These are phyloP conservation scores for Diaporthe citriasiana DNA, from an alignment of 2,329 filamentous ascomycete genomes.

Conservation along the genomic window DNA sequence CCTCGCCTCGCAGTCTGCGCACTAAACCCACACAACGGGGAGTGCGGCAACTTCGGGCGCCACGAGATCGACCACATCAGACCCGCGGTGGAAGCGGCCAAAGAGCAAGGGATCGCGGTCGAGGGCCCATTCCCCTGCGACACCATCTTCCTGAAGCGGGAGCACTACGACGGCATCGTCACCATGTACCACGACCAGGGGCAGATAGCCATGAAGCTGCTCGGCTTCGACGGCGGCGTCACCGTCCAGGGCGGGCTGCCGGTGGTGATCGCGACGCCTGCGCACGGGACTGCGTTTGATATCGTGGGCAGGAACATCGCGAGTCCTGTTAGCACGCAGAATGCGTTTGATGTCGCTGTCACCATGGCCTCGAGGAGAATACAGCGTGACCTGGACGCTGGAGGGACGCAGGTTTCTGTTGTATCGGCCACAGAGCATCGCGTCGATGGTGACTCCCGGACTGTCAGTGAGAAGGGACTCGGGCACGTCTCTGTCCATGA, in stretches of 20 bases:
- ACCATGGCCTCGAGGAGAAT: conserved; percentile 48
- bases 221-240: conserved; percentile 53
- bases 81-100: conserved; percentile 49
- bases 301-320: conserved; percentile 51
- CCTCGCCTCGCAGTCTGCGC: conserved; percentile 53
- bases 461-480: not conserved
- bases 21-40: conserved; percentile 53
- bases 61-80: conserved; percentile 52
- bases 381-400: not conserved
- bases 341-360: conserved; percentile 49
- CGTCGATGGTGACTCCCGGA: not conserved
- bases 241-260: conserved; percentile 53
- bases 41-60: conserved; percentile 51
- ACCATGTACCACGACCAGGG: conserved; percentile 56
- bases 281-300: conserved; percentile 51
- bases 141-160: conserved; percentile 52
- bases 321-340: conserved; percentile 49
- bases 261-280: conserved; percentile 50
- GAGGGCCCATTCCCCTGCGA: conserved; percentile 52
- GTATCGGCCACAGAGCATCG: not conserved
- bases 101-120: conserved; percentile 48
- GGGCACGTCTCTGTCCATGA: not conserved
- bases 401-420: not conserved
- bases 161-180: conserved; percentile 52
- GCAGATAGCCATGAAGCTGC: conserved; percentile 53